phyloP scores from a whole-genome alignment of 192 early-diverging fungal genomes.

The Obelidium mucronatum region DNA sequence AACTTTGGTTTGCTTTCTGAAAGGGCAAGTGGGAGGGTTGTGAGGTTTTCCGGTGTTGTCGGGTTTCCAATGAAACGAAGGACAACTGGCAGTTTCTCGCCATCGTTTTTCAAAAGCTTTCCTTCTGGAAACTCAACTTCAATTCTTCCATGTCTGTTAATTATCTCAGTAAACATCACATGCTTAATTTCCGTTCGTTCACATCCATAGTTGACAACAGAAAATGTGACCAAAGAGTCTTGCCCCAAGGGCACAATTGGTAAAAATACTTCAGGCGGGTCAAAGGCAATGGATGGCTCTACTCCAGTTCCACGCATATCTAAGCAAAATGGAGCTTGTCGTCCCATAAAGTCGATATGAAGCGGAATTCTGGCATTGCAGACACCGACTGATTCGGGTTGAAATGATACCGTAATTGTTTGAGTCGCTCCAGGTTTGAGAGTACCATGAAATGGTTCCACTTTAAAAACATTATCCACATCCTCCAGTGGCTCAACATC shows the following conservation, averaged over 20 bases:
- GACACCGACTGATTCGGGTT: conserved; percentile 44
- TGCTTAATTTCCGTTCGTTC: conserved; percentile 56
- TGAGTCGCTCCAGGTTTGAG: conserved; percentile 40
- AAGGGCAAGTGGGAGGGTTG: background rate
- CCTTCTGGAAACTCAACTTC: conserved; percentile 62
- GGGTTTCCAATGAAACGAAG: conserved; percentile 38
- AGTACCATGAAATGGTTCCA: conserved; percentile 50
- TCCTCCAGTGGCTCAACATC: conserved; percentile 49
- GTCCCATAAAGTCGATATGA: conserved; percentile 49
- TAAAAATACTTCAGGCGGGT: conserved; percentile 59
- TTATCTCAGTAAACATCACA: conserved; percentile 32
- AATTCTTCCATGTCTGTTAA: conserved; percentile 32
- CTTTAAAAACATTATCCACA: conserved; percentile 48
- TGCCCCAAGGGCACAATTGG: conserved; percentile 48
- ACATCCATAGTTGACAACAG: conserved; percentile 60
- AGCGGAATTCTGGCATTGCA: conserved; percentile 46
- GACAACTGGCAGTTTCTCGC: conserved; percentile 54
- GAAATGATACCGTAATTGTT: conserved; percentile 46
- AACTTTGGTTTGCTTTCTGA: background rate
- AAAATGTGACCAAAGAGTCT: conserved; percentile 45
- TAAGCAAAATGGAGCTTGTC: conserved; percentile 46
- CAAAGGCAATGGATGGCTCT: conserved; percentile 58
- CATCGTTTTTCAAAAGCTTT: conserved; percentile 56
- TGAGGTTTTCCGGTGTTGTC: background rate
- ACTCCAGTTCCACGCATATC: conserved; percentile 48